Evolutionary conservation across 2,329 filamentous ascomycete genomes (phyloP).

Genomic region (Alternaria sp.): DNA sequence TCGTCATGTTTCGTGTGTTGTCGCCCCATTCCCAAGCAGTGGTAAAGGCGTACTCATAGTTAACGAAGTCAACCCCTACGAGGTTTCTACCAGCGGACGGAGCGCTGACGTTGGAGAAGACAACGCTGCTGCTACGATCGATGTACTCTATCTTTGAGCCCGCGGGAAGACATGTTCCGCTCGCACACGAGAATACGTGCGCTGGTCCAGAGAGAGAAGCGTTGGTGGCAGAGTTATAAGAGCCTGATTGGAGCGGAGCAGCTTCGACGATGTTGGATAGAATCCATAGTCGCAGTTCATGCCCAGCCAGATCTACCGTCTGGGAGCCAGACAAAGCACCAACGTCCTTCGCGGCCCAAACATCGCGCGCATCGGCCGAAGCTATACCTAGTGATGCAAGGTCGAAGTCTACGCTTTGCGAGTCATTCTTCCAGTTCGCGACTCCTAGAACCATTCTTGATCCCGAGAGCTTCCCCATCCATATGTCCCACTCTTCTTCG

Average conservation of each 20-base stretch:
- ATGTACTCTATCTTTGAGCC: slow-evolving; percentile 48
- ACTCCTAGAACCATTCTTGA: slow-evolving; percentile 48
- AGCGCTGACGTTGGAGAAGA: slow-evolving; percentile 40
- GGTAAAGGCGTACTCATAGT: slow-evolving; percentile 52
- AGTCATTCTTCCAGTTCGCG: slow-evolving; percentile 51
- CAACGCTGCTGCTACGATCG: slow-evolving; percentile 32
- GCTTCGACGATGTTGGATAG: slow-evolving; percentile 44
- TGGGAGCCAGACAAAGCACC: slow-evolving; percentile 28
- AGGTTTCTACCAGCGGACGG: slow-evolving; percentile 39
- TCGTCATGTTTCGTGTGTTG: slow-evolving; percentile 50
- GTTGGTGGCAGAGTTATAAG: slow-evolving; percentile 45
- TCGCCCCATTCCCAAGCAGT: slow-evolving; percentile 46
- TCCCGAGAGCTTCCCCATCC: slow-evolving; percentile 49
- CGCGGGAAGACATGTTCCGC: slow-evolving; percentile 39
- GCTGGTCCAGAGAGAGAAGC: slow-evolving; percentile 46
- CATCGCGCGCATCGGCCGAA: slow-evolving; percentile 47
- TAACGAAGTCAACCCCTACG: slow-evolving; percentile 52
- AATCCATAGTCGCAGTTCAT: slow-evolving; percentile 45
- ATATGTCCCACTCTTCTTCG: slow-evolving; percentile 51
- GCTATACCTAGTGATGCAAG: slow-evolving; percentile 43
- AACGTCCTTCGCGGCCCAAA: slow-evolving; percentile 45
- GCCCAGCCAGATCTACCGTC: slow-evolving; percentile 29
- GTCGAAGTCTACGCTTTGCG: slow-evolving; percentile 43
- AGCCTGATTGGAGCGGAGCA: slow-evolving; percentile 20
- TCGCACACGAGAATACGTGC: slow-evolving; percentile 31